Conservation (phyloP, 768 basidiomycete genomes). For the Macrolepiota fuliginosa region DNA sequence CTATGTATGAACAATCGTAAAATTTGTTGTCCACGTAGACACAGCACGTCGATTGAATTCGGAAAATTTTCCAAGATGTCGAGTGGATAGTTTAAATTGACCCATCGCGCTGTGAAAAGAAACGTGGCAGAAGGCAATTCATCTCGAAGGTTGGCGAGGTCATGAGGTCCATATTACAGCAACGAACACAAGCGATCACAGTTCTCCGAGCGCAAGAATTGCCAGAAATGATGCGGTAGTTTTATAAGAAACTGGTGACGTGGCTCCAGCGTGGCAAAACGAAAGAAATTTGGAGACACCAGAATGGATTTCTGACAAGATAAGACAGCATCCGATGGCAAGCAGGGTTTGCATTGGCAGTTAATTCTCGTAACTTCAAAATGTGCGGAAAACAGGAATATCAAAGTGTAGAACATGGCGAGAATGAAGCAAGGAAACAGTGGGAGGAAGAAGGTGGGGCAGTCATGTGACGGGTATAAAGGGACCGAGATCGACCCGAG, state of each 20-base stretch:
- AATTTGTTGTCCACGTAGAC: no score
- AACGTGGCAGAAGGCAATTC: neutral
- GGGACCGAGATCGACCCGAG: slow-evolving; percentile 2
- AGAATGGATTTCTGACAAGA: neutral
- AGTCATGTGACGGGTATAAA: neutral
- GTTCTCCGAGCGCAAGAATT: neutral
- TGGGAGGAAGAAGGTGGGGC: neutral
- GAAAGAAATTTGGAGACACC: neutral
- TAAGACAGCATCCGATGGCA: neutral
- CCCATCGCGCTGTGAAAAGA: neutral
- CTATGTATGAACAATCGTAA: no score
- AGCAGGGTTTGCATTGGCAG: neutral
- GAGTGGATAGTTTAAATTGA: neutral
- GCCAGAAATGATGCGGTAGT: neutral
- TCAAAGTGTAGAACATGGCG: neutral
- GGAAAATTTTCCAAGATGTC: no score
- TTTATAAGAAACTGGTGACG: neutral
- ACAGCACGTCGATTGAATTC: no score
- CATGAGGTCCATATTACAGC: neutral
- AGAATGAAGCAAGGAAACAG: neutral
- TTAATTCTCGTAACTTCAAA: neutral
- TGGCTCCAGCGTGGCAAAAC: slow-evolving; percentile 7
- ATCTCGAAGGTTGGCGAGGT: no score
- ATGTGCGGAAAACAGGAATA: neutral
- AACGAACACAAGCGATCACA: neutral